Percentiles rank a stretch among this genome's conserved stretches.
Conservation (phyloP, 148 eudicot genomes). For the Diospyros kaki region DNA sequence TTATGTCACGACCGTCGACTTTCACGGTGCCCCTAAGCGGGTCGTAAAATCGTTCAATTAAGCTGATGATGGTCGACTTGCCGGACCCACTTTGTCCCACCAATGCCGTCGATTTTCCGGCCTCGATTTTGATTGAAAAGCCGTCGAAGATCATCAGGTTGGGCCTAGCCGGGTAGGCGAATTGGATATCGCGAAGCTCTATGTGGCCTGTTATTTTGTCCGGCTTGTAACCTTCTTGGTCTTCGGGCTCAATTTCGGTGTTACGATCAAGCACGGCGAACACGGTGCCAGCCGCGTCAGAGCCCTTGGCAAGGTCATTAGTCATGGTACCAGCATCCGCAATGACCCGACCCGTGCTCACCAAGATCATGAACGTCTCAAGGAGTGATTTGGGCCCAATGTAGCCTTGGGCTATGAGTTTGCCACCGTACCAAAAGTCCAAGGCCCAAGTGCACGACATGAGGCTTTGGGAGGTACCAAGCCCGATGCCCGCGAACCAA, state of each 20-base stretch:
- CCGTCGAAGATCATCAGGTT: conserved; percentile 43
- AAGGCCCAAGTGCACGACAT: conserved; percentile 66
- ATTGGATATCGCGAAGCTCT: conserved; percentile 53
- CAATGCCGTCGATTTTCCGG: conserved; percentile 68
- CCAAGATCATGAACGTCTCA: conserved; percentile 67
- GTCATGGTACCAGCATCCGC: conserved; percentile 93
- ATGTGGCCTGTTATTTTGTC: conserved; percentile 48
- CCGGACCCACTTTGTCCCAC: conserved; percentile 94
- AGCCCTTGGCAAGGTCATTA: conserved; percentile 72
- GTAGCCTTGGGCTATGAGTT: conserved; percentile 49
- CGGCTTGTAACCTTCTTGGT: conserved; percentile 49
- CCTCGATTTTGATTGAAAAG: conserved; percentile 57
- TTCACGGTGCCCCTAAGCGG: conserved; percentile 50
- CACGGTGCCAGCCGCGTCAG: conserved; percentile 66
- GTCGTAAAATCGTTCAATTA: conserved; percentile 80
- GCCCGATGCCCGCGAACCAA: conserved; percentile 78
- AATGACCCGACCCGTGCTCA: conserved; percentile 84
- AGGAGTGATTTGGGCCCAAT: conserved; percentile 49
- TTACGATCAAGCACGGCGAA: conserved; percentile 61
- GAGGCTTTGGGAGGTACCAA: conserved; percentile 59
- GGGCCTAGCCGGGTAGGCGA: conserved; percentile 65
- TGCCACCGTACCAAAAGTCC: conserved; percentile 88
- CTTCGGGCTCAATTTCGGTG: conserved; percentile 69
- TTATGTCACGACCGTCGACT: conserved; percentile 61
- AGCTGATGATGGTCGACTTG: conserved; percentile 65